These are phyloP conservation scores for Byssoonygena ceratinophila DNA, from an alignment of 2,329 filamentous ascomycete species.

Conservation along the genomic window DNA sequence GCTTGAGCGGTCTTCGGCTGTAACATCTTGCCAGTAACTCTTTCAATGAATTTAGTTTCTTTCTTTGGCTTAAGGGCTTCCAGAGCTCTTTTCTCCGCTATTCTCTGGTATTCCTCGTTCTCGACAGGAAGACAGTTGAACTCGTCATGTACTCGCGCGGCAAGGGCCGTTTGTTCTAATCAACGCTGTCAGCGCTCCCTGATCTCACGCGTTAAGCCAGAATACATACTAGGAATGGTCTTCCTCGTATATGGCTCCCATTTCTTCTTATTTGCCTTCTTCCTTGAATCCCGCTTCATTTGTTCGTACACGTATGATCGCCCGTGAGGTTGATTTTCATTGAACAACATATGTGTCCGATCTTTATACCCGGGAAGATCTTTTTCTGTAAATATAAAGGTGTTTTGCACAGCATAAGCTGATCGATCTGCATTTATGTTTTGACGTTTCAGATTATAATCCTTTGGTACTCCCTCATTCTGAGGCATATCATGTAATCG, in stretches of 20 bases:
- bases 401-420: conserved; percentile 56
- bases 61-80: conserved; percentile 51
- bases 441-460: conserved; percentile 70
- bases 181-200: conserved; percentile 1
- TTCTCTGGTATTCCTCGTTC: conserved; percentile 56
- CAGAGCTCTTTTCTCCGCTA: conserved; percentile 50
- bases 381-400: conserved; percentile 87
- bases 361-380: conserved; percentile 67
- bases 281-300: conserved; percentile 36
- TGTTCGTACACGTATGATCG: conserved; percentile 39
- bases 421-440: conserved; percentile 40
- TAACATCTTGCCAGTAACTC: conserved; percentile 41
- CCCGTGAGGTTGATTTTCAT: conserved; percentile 27
- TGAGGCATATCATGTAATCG: conserved; percentile 57
- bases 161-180: conserved; percentile 65
- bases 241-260: conserved; percentile 48
- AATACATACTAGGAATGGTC: conserved; percentile 59
- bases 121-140: conserved; percentile 62
- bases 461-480: conserved; percentile 69
- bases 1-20: conserved; percentile 47
- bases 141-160: conserved; percentile 64
- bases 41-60: conserved; percentile 44
- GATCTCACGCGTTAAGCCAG: neutral
- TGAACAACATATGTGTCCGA: conserved; percentile 34
- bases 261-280: conserved; percentile 42